Percentiles rank a stretch among this genome's conserved stretches.
Evolutionary conservation across 345 rosid genomes (phyloP).

Genomic region (Syzygium aqueum): DNA sequence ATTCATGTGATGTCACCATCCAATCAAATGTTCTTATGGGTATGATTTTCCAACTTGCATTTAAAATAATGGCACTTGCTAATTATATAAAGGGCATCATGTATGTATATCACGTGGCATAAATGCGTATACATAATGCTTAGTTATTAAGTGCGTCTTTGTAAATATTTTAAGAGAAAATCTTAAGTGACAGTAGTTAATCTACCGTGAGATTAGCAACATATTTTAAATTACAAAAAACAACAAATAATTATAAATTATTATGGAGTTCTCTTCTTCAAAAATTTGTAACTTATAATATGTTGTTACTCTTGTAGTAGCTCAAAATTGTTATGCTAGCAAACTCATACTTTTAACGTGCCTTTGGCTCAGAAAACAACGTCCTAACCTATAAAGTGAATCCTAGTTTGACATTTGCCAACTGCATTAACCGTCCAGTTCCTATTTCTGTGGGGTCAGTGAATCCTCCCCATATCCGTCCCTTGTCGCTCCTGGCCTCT

Average conservation of each 20-base stretch:
- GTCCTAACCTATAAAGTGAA: not conserved
- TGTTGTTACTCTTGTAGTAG: too few relatives aligned
- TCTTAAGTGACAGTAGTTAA: too few relatives aligned
- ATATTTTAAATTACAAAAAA: too few relatives aligned
- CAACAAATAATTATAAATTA: too few relatives aligned
- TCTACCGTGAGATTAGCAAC: too few relatives aligned
- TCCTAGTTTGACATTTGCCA: not conserved
- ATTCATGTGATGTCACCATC: not conserved
- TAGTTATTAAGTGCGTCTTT: not conserved
- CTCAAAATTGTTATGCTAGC: too few relatives aligned
- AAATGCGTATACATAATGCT: not conserved
- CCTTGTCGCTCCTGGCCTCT: not conserved
- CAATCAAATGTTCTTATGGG: not conserved
- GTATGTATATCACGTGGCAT: not conserved
- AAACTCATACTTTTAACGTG: not conserved
- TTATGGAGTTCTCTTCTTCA: too few relatives aligned
- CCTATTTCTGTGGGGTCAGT: not conserved
- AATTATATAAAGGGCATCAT: not conserved
- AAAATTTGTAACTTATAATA: too few relatives aligned
- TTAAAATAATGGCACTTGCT: not conserved
- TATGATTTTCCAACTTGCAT: not conserved
- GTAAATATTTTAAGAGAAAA: not conserved
- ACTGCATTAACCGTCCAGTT: not conserved
- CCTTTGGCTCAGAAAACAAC: not conserved
- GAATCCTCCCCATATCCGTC: not conserved